These are phyloP conservation scores for Flaveria ramosissima DNA, from an alignment of 129 eudicot species.

Conservation along the genomic window DNA sequence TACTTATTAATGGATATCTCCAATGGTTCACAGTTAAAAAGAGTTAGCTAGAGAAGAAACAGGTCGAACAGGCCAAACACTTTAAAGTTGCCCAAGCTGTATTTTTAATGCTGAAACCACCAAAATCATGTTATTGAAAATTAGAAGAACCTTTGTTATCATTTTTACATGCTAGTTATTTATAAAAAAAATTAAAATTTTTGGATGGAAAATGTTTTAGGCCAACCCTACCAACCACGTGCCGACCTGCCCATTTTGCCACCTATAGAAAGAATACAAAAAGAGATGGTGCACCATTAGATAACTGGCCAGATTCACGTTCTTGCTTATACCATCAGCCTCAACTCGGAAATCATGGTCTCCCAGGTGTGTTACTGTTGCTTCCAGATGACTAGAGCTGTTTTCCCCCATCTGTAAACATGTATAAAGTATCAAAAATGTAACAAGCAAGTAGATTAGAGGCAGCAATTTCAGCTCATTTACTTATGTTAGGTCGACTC, in stretches of 20 bases:
- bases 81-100: neutral
- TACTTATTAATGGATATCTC: neutral
- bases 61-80: neutral
- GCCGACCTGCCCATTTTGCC: neutral
- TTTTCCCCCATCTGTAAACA: constrained; percentile 56
- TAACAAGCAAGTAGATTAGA: constrained; percentile 6
- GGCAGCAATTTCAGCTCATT: neutral
- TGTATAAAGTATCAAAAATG: constrained; percentile 11
- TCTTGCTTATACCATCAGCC: constrained; percentile 69
- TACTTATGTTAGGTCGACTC: neutral
- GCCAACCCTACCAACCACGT: neutral
- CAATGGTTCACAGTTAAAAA: neutral
- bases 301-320: constrained; percentile 66
- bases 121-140: neutral
- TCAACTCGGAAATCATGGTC: constrained; percentile 75
- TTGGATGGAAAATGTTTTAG: neutral
- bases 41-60: neutral
- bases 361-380: constrained; percentile 58
- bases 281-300: constrained; percentile 52
- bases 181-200: neutral
- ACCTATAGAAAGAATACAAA: constrained; percentile 17
- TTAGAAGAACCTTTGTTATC: neutral
- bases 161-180: neutral
- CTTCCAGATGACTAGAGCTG: constrained; percentile 48
- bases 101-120: neutral